Conservation (phyloP, 2,329 filamentous ascomycete genomes). For the Xylaria sp. region DNA sequence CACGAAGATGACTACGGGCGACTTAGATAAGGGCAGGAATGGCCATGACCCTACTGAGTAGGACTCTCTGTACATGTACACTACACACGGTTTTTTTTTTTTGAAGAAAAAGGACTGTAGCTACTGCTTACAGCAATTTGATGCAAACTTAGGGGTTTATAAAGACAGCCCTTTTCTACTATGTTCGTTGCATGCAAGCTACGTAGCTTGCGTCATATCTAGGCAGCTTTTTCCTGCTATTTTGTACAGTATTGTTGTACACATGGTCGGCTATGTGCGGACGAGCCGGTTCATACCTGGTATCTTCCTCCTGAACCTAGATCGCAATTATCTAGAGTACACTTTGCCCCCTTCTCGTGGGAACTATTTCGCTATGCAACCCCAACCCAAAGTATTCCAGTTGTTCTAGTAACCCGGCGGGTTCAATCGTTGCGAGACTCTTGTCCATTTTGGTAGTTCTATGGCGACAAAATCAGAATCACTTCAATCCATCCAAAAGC, state of each 20-base stretch:
- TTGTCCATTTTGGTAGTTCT: slow-evolving; percentile 93
- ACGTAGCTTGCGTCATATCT: slow-evolving; percentile 11
- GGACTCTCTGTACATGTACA: slow-evolving; percentile 19
- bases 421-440: slow-evolving; percentile 92
- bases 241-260: slow-evolving; percentile 36
- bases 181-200: slow-evolving; percentile 12
- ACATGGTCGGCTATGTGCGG: slow-evolving; percentile 17
- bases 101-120: neutral
- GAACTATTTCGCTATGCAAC: neutral
- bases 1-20: slow-evolving; percentile 68
- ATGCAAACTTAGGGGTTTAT: slow-evolving; percentile 1
- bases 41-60: neutral
- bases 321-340: slow-evolving; percentile 1
- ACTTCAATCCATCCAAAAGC: neutral
- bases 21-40: slow-evolving; percentile 57
- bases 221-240: slow-evolving; percentile 2
- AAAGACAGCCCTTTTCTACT: slow-evolving; percentile 1
- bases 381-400: slow-evolving; percentile 1
- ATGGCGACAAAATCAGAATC: slow-evolving; percentile 29
- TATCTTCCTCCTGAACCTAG: neutral
- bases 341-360: neutral
- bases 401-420: slow-evolving; percentile 84
- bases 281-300: slow-evolving; percentile 11
- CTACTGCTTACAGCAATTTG: slow-evolving; percentile 6
- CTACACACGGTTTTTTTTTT: slow-evolving; percentile 7